Evolutionary conservation across 495 filamentous ascomycete genomes (phyloP).

Genomic region (Talaromyces thailandensis): DNA sequence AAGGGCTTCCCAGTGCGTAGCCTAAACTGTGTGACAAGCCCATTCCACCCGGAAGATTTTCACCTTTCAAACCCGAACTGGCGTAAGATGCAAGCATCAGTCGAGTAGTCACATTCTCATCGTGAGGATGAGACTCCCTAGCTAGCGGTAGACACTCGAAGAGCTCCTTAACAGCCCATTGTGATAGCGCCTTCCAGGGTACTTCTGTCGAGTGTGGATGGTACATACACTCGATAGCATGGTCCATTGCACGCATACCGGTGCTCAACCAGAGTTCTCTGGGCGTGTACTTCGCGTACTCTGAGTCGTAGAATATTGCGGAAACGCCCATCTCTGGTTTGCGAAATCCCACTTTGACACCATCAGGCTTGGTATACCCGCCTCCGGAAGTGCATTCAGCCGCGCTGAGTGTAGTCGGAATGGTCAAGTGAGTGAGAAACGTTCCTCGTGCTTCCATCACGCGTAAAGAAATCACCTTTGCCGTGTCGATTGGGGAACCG

Average conservation of each 20-base stretch:
- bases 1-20: constrained; percentile 40
- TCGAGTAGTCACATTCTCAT: constrained; percentile 32
- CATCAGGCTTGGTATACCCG: constrained; percentile 30
- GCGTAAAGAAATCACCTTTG: constrained; percentile 33
- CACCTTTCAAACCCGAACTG: constrained; percentile 29
- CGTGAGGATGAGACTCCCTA: constrained; percentile 21
- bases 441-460: background rate
- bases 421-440: constrained; percentile 27
- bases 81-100: constrained; percentile 37
- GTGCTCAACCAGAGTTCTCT: constrained; percentile 30
- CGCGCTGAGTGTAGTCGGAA: constrained; percentile 41
- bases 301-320: constrained; percentile 36
- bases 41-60: constrained; percentile 32
- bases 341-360: constrained; percentile 29
- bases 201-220: constrained; percentile 38
- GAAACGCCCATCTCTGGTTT: constrained; percentile 23
- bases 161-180: constrained; percentile 28
- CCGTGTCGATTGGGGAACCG: constrained; percentile 38
- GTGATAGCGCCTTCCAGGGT: constrained; percentile 24
- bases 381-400: constrained; percentile 35
- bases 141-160: constrained; percentile 33
- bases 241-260: constrained; percentile 37
- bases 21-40: constrained; percentile 37
- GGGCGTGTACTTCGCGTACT: constrained; percentile 33
- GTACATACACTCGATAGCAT: constrained; percentile 40